These are phyloP conservation scores for Ogataea glucozyma DNA, from an alignment of 805 yeast species.

Conservation along the genomic window DNA sequence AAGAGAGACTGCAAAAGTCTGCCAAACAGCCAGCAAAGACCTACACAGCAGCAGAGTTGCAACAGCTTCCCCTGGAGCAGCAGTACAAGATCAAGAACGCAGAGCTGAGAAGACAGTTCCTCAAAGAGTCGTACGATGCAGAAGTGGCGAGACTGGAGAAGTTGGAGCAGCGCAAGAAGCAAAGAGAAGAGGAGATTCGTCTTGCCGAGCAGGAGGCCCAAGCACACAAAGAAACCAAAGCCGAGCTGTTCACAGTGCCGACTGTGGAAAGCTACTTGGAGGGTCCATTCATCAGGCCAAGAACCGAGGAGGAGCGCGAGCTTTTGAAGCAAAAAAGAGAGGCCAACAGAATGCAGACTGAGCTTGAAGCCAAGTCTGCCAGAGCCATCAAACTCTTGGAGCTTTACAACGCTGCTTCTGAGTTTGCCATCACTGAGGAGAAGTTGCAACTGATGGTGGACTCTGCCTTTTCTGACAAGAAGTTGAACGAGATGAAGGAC, in stretches of 20 bases:
- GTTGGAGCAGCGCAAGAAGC: conserved; percentile 27
- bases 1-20: conserved; percentile 55
- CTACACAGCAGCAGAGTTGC: conserved; percentile 35
- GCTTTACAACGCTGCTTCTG: conserved; percentile 68
- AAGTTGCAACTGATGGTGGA: conserved; percentile 59
- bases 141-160: conserved; percentile 41
- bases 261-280: conserved; percentile 66
- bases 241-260: conserved; percentile 72
- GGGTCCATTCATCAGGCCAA: conserved; percentile 69
- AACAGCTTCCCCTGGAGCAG: conserved; percentile 38
- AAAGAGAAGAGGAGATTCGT: conserved; percentile 29
- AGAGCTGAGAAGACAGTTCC: conserved; percentile 70
- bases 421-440: conserved; percentile 72
- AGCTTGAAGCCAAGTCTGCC: conserved; percentile 51
- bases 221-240: conserved; percentile 47
- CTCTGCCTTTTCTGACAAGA: conserved; percentile 49
- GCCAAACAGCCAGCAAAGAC: conserved; percentile 46
- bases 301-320: conserved; percentile 70
- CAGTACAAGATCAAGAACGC: conserved; percentile 54
- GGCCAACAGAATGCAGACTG: conserved; percentile 62
- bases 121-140: conserved; percentile 54
- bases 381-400: conserved; percentile 61
- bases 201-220: conserved; percentile 33
- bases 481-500: conserved; percentile 29
- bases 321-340: conserved; percentile 58